phyloP scores from a whole-genome alignment of 768 basidiomycete genomes.

The Tremella mesenterica region DNA sequence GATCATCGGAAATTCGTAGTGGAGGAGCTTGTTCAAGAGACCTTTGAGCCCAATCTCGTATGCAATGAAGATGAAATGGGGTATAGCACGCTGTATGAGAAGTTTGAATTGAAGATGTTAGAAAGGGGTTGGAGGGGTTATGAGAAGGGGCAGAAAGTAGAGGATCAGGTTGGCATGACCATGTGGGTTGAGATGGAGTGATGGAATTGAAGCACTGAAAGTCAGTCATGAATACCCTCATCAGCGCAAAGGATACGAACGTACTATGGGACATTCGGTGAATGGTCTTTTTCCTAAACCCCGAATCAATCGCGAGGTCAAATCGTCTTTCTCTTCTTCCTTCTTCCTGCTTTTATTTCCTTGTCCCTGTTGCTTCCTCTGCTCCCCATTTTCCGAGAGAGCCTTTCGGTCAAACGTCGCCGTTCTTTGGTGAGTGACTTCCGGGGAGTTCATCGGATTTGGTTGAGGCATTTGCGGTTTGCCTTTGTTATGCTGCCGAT shows the following conservation, averaged over 20 bases:
- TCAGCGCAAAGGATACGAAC: not conserved
- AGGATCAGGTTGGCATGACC: slow-evolving; percentile 64
- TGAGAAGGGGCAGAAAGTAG: slow-evolving; percentile 31
- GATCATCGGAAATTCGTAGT: slow-evolving; percentile 61
- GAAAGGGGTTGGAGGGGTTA: slow-evolving; percentile 10
- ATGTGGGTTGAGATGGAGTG: slow-evolving; percentile 67
- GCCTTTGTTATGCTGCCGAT: too few relatives aligned
- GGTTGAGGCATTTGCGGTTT: too few relatives aligned
- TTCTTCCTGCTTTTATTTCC: slow-evolving; percentile 13
- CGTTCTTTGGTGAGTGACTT: too few relatives aligned
- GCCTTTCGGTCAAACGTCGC: too few relatives aligned
- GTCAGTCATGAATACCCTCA: not conserved
- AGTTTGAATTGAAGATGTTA: slow-evolving; percentile 9
- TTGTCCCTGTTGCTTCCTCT: too few relatives aligned
- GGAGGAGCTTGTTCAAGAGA: slow-evolving; percentile 68
- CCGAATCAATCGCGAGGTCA: slow-evolving; percentile 28
- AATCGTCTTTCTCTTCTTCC: slow-evolving; percentile 35
- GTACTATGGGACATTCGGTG: slow-evolving; percentile 40
- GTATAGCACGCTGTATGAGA: slow-evolving; percentile 72
- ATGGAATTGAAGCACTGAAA: slow-evolving; percentile 64
- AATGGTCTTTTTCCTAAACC: slow-evolving; percentile 31
- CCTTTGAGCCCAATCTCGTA: slow-evolving; percentile 67
- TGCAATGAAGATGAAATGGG: slow-evolving; percentile 83
- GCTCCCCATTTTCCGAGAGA: too few relatives aligned
- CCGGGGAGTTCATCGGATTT: too few relatives aligned